Percentiles rank a stretch among this genome's conserved stretches.
These are phyloP conservation scores for Chrysanthemum makinoi DNA, from an alignment of 129 eudicot genomes.

Conservation along the genomic window DNA sequence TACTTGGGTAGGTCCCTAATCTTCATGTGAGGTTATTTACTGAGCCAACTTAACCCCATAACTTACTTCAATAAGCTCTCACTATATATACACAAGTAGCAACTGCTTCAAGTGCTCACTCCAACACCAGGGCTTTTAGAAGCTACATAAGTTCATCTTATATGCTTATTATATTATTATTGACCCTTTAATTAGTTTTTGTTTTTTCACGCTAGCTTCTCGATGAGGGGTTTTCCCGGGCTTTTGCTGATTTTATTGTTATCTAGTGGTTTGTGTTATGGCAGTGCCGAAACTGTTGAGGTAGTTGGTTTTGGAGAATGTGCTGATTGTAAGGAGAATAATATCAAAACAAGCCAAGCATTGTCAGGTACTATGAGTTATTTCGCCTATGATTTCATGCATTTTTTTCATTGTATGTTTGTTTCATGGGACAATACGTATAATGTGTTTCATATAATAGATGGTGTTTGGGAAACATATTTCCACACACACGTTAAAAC, in stretches of 20 bases:
- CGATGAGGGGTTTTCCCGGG: slow-evolving; percentile 29
- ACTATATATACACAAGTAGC: slow-evolving; percentile 38
- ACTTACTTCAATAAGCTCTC: slow-evolving; percentile 18
- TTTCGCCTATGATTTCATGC: background rate
- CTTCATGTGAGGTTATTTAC: slow-evolving; percentile 58
- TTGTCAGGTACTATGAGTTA: slow-evolving; percentile 50
- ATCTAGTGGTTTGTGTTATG: slow-evolving; percentile 41
- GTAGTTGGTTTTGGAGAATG: slow-evolving; percentile 80
- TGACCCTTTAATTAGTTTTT: slow-evolving; percentile 20
- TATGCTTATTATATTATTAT: slow-evolving; percentile 15
- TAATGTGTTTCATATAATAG: background rate
- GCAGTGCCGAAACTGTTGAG: slow-evolving; percentile 44
- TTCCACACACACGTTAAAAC: background rate
- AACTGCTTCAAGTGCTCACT: slow-evolving; percentile 24
- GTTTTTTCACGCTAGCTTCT: background rate
- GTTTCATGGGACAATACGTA: no score
- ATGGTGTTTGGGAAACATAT: background rate
- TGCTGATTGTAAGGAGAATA: slow-evolving; percentile 72
- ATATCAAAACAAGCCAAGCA: slow-evolving; percentile 69
- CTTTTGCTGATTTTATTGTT: slow-evolving; percentile 40
- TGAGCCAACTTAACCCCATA: slow-evolving; percentile 13
- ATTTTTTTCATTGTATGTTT: background rate
- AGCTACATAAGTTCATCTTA: slow-evolving; percentile 18
- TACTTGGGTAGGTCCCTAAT: slow-evolving; percentile 39
- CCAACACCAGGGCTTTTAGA: slow-evolving; percentile 15